Evolutionary conservation across 306 rosid genomes (phyloP).

Genomic region (Abrus precatorius): DNA sequence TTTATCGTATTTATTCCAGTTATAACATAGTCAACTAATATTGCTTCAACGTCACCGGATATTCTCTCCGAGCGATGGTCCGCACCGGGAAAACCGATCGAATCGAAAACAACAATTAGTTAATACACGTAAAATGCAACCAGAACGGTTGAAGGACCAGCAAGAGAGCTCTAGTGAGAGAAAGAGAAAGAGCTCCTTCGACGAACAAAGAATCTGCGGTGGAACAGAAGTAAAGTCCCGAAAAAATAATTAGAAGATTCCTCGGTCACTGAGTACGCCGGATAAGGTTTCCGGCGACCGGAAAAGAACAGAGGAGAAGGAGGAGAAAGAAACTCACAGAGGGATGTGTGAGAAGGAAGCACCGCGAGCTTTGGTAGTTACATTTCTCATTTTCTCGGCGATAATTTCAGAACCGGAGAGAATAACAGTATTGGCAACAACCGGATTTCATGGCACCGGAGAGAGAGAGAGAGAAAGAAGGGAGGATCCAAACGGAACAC

Average conservation of each 20-base stretch:
- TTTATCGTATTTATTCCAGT: neutral
- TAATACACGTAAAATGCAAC: conserved; percentile 29
- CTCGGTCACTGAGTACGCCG: conserved; percentile 42
- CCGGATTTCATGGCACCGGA: conserved; percentile 48
- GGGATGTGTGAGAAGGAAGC: conserved; percentile 38
- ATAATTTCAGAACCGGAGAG: conserved; percentile 44
- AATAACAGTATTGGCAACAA: conserved; percentile 39
- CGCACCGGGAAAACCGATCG: conserved; percentile 40
- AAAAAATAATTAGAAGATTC: conserved; percentile 20
- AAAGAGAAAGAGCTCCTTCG: conserved; percentile 24
- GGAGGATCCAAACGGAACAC: conserved; percentile 62
- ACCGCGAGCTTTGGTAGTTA: neutral
- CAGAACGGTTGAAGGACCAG: conserved; percentile 43
- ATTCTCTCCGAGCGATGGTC: conserved; percentile 32
- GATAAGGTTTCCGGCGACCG: conserved; percentile 47
- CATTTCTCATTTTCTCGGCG: conserved; percentile 51
- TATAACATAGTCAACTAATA: conserved; percentile 37
- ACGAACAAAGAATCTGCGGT: conserved; percentile 29
- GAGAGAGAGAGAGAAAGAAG: conserved; percentile 48
- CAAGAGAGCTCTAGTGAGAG: neutral
- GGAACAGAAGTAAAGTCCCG: neutral
- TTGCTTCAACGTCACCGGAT: conserved; percentile 43
- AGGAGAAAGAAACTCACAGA: conserved; percentile 32
- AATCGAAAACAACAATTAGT: conserved; percentile 30
- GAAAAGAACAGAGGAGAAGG: neutral